Percentiles rank a stretch among this genome's conserved stretches.
Evolutionary conservation across 441 rosid species (phyloP).

Genomic region (Aleurites moluccanus): DNA sequence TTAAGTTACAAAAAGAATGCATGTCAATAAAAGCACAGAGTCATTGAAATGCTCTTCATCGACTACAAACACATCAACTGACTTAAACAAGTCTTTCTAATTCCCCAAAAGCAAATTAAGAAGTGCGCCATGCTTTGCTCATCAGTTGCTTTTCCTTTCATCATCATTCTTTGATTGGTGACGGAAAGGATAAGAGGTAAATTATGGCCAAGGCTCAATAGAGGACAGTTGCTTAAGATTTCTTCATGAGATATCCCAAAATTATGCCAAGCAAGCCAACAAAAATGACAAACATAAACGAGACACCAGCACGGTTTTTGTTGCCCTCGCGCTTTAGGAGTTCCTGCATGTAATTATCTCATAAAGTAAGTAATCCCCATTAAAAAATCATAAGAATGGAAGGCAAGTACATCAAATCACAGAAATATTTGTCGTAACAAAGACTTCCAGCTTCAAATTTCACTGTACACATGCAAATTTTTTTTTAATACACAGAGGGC

Average conservation of each 20-base stretch:
- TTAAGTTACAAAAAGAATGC: constrained; percentile 46
- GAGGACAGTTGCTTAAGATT: constrained; percentile 30
- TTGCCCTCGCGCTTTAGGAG: constrained; percentile 47
- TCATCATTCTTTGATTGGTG: constrained; percentile 33
- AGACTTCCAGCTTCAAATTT: background rate
- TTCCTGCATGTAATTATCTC: constrained; percentile 40
- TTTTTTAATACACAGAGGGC: background rate
- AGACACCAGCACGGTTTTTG: constrained; percentile 48
- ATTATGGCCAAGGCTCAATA: constrained; percentile 8
- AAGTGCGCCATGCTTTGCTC: constrained; percentile 27
- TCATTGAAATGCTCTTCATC: constrained; percentile 13
- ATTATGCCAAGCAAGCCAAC: constrained; percentile 61
- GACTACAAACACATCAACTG: constrained; percentile 28
- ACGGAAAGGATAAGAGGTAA: constrained; percentile 20
- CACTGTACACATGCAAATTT: background rate
- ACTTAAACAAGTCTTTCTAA: constrained; percentile 36
- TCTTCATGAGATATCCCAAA: constrained; percentile 64
- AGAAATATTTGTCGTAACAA: background rate
- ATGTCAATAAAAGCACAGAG: constrained; percentile 27
- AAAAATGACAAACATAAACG: constrained; percentile 49
- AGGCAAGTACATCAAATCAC: background rate
- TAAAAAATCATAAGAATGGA: background rate
- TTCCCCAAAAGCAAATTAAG: constrained; percentile 34
- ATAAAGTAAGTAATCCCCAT: constrained; percentile 16
- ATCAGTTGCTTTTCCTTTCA: constrained; percentile 31